Base-by-base conservation (phyloP, 129 eudicot species). In the Pittosporum tobira region DNA sequence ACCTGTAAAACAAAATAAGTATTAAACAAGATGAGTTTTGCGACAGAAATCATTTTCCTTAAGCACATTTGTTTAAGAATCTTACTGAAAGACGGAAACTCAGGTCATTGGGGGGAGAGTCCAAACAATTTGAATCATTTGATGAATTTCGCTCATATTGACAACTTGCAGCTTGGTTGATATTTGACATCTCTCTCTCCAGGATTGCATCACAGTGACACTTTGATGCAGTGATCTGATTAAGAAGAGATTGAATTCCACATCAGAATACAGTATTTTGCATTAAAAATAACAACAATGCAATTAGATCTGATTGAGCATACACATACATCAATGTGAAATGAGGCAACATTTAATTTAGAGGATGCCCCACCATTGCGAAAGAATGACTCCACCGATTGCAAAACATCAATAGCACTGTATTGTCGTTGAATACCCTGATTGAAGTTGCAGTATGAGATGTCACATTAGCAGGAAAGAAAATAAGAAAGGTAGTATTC, bases 391-490 rank as follows among this genome's bases (percentile, higher is more conserved):
- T 86, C 90, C 66, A 77, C 75, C 48, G 94, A 78, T 62, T 81
- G 87, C 75, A 91, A 78, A 59, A 91, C 83, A 57, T 76, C 69
- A 68, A 83, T 64, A 24, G 98, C 96, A 59, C 94, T 69, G 49
- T 66, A 65, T 40, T 91, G 88, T 14, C 94, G 87, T 70, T 78
- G 96, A 58, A 91, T 71, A 68, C 98, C 98, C 98, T 91, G 70
- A 50, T 18, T 11, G 16, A 23, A 37, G 2, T 23, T 25, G n/a
- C 7, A 54, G 1, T 24, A 8, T 37, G 14, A 20, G 20, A 62
- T 52, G 9, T 10, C 58, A 71, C 25, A 62, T 3, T 44, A 27
- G 5, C 26, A 61, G 26, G 25, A 40, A 30, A 18, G 27, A 56
- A 29, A 45, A 63, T 40, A 53, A 53, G 23, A n/a, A 18, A 6